Conservation (phyloP, 768 basidiomycete species). For the Collybia mongolica region DNA sequence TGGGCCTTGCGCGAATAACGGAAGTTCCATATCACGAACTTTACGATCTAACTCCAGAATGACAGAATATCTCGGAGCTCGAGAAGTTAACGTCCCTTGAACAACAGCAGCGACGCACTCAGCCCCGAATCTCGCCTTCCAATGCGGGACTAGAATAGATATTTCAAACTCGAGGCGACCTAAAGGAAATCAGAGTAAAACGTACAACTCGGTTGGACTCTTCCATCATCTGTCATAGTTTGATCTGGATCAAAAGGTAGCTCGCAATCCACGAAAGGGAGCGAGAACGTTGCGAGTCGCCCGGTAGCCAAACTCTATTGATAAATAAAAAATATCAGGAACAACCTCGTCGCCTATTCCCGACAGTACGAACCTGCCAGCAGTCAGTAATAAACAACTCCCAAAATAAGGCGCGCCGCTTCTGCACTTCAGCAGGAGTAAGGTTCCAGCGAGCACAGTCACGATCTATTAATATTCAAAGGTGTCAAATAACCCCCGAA, state of each 20-base stretch:
- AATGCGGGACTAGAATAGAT: slow-evolving; percentile 51
- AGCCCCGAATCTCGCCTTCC: slow-evolving; percentile 69
- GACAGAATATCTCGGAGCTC: slow-evolving; percentile 58
- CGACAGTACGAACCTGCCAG: slow-evolving; percentile 54
- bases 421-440: slow-evolving; percentile 61
- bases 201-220: slow-evolving; percentile 59
- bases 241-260: slow-evolving; percentile 60
- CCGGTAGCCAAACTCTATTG: slow-evolving; percentile 67
- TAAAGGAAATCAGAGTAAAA: slow-evolving; percentile 5
- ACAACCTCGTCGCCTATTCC: no score
- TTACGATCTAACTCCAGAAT: slow-evolving; percentile 68
- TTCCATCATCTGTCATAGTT: slow-evolving; percentile 58
- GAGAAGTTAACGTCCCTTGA: slow-evolving; percentile 64
- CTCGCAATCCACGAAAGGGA: slow-evolving; percentile 74
- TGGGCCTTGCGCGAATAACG: slow-evolving; percentile 54
- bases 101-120: slow-evolving; percentile 69
- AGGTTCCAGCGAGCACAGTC: slow-evolving; percentile 73
- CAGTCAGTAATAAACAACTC: slow-evolving; percentile 73
- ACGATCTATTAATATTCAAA: slow-evolving; percentile 43
- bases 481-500: not conserved
- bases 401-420: slow-evolving; percentile 71
- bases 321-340: not conserved
- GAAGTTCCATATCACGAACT: slow-evolving; percentile 66
- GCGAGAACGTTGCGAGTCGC: slow-evolving; percentile 63
- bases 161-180: not conserved